Evolutionary conservation across 371 early-diverging fungal genomes (phyloP), one percentile per base, ranked within the genome.

Genomic region (Gilbertella persicaria): DNA sequence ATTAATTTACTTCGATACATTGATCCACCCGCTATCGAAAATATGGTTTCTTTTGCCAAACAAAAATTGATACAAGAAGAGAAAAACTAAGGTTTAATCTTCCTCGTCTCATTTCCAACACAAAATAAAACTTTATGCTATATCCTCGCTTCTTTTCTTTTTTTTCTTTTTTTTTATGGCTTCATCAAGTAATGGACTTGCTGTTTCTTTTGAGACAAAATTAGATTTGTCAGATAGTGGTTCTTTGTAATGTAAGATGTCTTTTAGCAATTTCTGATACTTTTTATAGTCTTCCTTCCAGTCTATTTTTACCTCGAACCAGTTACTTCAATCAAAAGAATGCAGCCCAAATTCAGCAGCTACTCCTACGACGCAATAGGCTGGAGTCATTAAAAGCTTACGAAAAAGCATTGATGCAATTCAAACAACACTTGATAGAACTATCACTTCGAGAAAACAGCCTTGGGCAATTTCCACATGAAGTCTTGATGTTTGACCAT

Each of bases 401-500:
- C 44, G 46, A 33, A 4, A 57, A 64, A 30, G 55, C 64, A 4
- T n/a, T 67, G 0, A 1, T 14, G 2, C 38, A 52, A 12, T 40
- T 64, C 7, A 51, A 61, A 26, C 48, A 45, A 7, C 39, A 47
- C 19, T 36, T 75, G 19, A 58, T 52, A 2, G 72, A 78, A 29
- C 48, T 83, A 2, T 78, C 83, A 0, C 46, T 83, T 5, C 63
- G 78, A 29, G 71, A 72, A 33, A 83, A 83, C 24, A 52, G 57
- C 7, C 36, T 83, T n/a, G 42, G 46, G 2, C 48, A 66, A n/a
- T 66, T 82, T 21, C 90, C 90, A 7, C 54, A 62, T 4, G 80
- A 84, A 39, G 69, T 87, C n/a, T 60, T 78, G 10, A 47, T 64
- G 4, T 69, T 88, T 24, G 71, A 62, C 7, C 76, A 84, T 14